Evolutionary conservation across 1,284 basidiomycete genomes (phyloP), one percentile per base, ranked within the genome.

Genomic region (Ustilago curta): DNA sequence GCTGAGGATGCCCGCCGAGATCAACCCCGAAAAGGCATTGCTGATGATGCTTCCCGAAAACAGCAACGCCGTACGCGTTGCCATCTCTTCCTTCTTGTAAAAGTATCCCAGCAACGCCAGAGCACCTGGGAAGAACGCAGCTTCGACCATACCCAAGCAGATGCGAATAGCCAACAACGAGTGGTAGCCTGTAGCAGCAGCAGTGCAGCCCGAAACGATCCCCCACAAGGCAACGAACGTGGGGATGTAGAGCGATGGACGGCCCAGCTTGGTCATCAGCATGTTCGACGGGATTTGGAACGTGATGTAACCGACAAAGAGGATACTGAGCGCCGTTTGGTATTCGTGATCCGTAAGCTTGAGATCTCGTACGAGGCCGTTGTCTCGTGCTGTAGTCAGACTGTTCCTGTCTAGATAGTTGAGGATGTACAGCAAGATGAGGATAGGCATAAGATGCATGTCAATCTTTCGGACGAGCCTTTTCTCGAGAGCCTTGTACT

Each of bases 271-370:
- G 39, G 81, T 72, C 70, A 85, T 75, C 52, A 86, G 40, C 72
- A 83, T 69, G 62, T 84, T 85, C 37, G 82, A 91, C 18, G 91
- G 91, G 54, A 91, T 88, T 83, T 93, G 92, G 90, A 92, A 91
- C 58, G 91, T 84, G 70, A 91, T 90, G 78, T 93, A 93, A 27
- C 91, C 92, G 49, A 92, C 89, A 78, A 92, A 93, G 42, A 93
- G 88, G 67, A 93, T 89, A 23, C 90, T 90, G 32, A 94, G 84
- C 25, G 92, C 85, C 0, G 90, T 91, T 16, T 59, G 59, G 35
- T 67, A 79, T 37, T 79, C 49, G 5, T 47, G 67, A 55, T 52
- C 79, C 70, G 51, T 75, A 23, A 85, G 65, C 35, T 60, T 48
- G 37, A 86, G 81, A 52, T 86, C 83, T 25, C 69, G 54, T 27